Base-by-base conservation (phyloP, 2,329 filamentous ascomycete species). In the Cyphellophora europaea region DNA sequence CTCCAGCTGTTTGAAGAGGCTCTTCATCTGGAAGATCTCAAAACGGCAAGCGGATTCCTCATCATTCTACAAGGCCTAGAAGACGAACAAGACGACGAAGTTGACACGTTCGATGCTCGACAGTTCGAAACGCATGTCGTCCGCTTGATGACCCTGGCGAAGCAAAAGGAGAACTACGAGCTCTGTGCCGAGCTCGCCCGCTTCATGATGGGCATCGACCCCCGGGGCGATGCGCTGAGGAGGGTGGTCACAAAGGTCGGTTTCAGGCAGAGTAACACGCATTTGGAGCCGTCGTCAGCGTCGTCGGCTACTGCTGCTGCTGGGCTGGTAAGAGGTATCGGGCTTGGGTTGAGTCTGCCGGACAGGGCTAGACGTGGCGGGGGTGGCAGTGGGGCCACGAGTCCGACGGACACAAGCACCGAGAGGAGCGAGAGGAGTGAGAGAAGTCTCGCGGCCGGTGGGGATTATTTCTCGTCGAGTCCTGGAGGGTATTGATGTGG, bases 11-110 rank as follows among this genome's bases (percentile, higher is more conserved):
- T 98, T 49, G 89, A 98, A 56, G 85, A 94, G 56, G 89, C 87
- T 4, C 65, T 98, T 6, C 77, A 82, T 45, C 76, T 84, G 37
- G 87, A 85, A 3, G 84, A 81, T 3, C 66, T 98, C 32, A 96
- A 96, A 60, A 98, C 91, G 5, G 93, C 91, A 2, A 89, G 88
- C 6, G 91, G 93, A 1, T 98, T 96, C 57, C 71, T 98, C n/a
- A 75, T 98, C 12, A 84, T 98, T 21, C 67, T 98, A 21, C 89
- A 98, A 54, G 93, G 87, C 0, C 71, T 81, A 42, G 72, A 77
- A 39, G 70, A 73, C 15, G 62, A 65, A 36, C 54, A 58, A 27
- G 56, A 62, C 12, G 55, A 47, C 8, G 49, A 43, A 13, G 51
- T 73, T 3, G 67, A 72, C 38, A 73, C 71, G 5, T 71, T 71